These are phyloP conservation scores for Metschnikowia chrysomelidarum DNA, from an alignment of 805 yeast species.

Conservation along the genomic window DNA sequence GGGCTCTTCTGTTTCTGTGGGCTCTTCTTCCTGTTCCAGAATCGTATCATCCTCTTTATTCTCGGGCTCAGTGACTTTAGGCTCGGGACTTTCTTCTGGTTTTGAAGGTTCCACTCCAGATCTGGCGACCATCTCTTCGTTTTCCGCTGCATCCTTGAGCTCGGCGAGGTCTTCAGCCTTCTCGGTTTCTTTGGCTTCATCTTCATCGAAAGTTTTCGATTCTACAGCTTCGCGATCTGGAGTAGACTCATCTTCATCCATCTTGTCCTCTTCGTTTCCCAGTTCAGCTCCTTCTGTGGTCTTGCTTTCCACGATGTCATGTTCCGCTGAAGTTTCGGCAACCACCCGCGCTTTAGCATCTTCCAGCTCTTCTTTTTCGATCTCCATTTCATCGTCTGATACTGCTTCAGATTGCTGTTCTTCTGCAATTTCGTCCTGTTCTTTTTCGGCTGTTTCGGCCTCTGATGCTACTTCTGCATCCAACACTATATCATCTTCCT, in stretches of 20 bases:
- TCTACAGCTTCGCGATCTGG: not conserved
- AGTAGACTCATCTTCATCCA: constrained; percentile 9
- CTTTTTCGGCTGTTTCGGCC: not conserved
- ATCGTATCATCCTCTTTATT: not conserved
- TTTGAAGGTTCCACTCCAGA: not conserved
- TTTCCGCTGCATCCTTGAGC: not conserved
- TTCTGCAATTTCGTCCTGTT: not conserved
- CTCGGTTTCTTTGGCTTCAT: not conserved
- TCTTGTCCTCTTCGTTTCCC: constrained; percentile 8
- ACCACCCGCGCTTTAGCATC: too few relatives aligned
- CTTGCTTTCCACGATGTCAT: too few relatives aligned
- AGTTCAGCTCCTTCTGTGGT: not conserved
- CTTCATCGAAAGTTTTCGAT: constrained; percentile 1
- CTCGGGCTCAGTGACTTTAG: not conserved
- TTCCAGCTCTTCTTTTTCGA: too few relatives aligned
- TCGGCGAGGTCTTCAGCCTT: not conserved
- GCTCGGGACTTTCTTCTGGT: not conserved
- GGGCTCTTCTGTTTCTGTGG: too few relatives aligned
- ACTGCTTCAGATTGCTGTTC: too few relatives aligned
- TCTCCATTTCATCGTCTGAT: too few relatives aligned
- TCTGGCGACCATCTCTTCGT: not conserved
- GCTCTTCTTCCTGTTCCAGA: too few relatives aligned
- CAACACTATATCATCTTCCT: not conserved
- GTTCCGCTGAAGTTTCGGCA: too few relatives aligned
- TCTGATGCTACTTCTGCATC: constrained; percentile 8